These are phyloP conservation scores for Fusarium mexicanum DNA, from an alignment of 2,329 filamentous ascomycete genomes.

Conservation along the genomic window DNA sequence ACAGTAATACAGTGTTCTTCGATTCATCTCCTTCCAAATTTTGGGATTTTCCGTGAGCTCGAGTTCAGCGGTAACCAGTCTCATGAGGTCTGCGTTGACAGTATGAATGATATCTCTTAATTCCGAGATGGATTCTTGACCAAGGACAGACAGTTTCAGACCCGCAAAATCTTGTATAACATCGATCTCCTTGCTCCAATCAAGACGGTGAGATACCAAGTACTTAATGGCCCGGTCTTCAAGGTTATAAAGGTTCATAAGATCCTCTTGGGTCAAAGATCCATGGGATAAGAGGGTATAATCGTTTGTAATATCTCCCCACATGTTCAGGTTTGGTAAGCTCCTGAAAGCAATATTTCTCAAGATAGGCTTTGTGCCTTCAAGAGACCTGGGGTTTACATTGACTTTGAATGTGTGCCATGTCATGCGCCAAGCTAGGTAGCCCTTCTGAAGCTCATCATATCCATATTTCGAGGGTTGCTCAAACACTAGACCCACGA, in stretches of 20 bases:
- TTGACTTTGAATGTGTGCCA: conserved; percentile 25
- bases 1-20: not conserved
- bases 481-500: not conserved
- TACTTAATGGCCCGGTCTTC: not conserved
- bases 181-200: not conserved
- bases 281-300: not conserved
- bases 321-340: conserved; percentile 12
- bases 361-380: not conserved
- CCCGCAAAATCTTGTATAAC: not conserved
- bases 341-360: not conserved
- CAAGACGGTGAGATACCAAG: not conserved
- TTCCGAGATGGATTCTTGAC: not conserved
- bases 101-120: not conserved
- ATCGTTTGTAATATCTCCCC: conserved; percentile 30
- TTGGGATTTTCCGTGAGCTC: not conserved
- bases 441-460: conserved; percentile 20
- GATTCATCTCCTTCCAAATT: not conserved
- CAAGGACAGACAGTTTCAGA: not conserved
- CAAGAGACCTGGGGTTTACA: not conserved
- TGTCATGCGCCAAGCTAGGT: conserved; percentile 27
- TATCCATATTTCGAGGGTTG: not conserved
- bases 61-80: not conserved
- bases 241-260: not conserved
- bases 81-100: not conserved
- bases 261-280: not conserved